phyloP scores from a whole-genome alignment of 2,329 filamentous ascomycete genomes.

The Pezicula carpinea region DNA sequence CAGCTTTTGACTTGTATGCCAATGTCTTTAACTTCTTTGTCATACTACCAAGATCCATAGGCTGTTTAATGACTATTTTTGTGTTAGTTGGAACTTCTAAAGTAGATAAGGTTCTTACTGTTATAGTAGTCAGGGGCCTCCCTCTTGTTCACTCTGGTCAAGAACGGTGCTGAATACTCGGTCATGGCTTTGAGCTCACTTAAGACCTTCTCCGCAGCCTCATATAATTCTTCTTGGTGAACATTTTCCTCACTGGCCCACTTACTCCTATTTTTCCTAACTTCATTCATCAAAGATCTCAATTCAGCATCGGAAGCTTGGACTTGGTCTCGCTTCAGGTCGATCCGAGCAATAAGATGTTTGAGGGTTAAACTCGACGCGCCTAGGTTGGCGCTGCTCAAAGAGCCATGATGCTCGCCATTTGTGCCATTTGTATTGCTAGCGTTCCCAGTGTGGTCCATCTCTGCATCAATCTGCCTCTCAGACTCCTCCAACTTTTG shows the following conservation, averaged over 20 bases:
- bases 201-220: constrained; percentile 92
- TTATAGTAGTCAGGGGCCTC: constrained; percentile 95
- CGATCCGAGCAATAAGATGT: constrained; percentile 92
- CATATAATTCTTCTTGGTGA: constrained; percentile 95
- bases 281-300: constrained; percentile 90
- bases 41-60: constrained; percentile 97
- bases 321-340: constrained; percentile 86
- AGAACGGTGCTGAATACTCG: constrained; percentile 93
- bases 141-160: constrained; percentile 92
- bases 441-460: constrained; percentile 62
- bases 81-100: constrained; percentile 27
- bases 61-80: constrained; percentile 80
- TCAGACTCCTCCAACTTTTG: constrained; percentile 96
- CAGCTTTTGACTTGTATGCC: constrained; percentile 81
- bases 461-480: constrained; percentile 91
- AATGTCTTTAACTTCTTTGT: constrained; percentile 90
- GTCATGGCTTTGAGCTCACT: constrained; percentile 96
- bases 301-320: constrained; percentile 90
- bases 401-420: constrained; percentile 72
- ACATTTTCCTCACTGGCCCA: constrained; percentile 98
- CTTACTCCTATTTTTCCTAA: constrained; percentile 95
- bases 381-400: constrained; percentile 91
- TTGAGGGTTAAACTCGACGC: constrained; percentile 95
- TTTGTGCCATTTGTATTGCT: constrained; percentile 45
- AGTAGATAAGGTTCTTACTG: constrained; percentile 51